Percentiles rank a stretch among this genome's conserved stretches.
phyloP scores from a whole-genome alignment of 768 basidiomycete genomes.

The Leccinum barrowsii region DNA sequence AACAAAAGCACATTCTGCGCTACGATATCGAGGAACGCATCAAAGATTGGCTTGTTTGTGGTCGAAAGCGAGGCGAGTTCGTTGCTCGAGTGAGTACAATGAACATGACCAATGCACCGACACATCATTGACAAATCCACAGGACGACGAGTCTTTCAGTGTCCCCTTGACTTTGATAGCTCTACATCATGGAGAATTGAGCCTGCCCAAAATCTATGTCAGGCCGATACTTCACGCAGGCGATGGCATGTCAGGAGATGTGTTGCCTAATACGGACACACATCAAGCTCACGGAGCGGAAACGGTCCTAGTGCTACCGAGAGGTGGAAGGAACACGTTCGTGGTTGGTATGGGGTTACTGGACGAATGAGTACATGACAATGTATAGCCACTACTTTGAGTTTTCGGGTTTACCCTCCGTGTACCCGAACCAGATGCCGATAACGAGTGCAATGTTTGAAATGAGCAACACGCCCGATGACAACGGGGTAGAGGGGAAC shows the following conservation, averaged over 20 bases:
- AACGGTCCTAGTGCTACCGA: slow-evolving; percentile 74
- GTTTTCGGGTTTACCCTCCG: slow-evolving; percentile 33
- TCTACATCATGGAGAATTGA: slow-evolving; percentile 76
- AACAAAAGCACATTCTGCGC: slow-evolving; percentile 52
- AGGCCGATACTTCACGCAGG: slow-evolving; percentile 53
- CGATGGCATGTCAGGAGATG: slow-evolving; percentile 54
- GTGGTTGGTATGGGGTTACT: slow-evolving; percentile 65
- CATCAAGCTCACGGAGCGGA: slow-evolving; percentile 86
- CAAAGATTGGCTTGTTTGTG: slow-evolving; percentile 87
- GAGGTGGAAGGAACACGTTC: slow-evolving; percentile 79
- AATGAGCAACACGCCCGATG: slow-evolving; percentile 52
- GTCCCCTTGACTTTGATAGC: slow-evolving; percentile 79
- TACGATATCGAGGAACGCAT: slow-evolving; percentile 82
- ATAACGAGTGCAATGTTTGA: slow-evolving; percentile 50
- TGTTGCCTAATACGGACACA: slow-evolving; percentile 67
- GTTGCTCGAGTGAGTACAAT: slow-evolving; percentile 54
- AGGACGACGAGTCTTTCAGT: slow-evolving; percentile 62
- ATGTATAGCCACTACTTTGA: background rate
- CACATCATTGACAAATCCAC: slow-evolving; percentile 1
- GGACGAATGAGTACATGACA: slow-evolving; percentile 11
- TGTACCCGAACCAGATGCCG: slow-evolving; percentile 53
- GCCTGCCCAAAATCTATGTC: slow-evolving; percentile 70
- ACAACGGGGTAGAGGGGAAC: slow-evolving; percentile 72
- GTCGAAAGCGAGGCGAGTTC: slow-evolving; percentile 83
- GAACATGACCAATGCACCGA: background rate